These are phyloP conservation scores for Fraxinus velutina DNA, from an alignment of 305 asterid species.

Conservation along the genomic window DNA sequence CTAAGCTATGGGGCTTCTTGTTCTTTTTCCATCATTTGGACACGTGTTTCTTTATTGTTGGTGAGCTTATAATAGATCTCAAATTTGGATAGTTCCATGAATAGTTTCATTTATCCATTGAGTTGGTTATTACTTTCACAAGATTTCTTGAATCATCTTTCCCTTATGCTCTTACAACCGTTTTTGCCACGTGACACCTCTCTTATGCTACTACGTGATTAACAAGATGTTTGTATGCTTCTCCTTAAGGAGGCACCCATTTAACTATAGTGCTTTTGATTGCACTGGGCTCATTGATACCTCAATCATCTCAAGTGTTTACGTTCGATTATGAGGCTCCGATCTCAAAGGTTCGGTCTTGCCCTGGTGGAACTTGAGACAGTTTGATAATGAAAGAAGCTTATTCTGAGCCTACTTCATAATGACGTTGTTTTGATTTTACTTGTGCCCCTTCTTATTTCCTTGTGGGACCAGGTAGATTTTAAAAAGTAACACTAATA, in stretches of 20 bases:
- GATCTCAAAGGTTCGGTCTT: background rate
- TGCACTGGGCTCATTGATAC: background rate
- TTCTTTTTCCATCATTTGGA: background rate
- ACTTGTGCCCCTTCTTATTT: background rate
- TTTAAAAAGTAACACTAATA: background rate
- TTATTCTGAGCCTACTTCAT: background rate
- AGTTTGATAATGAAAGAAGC: background rate
- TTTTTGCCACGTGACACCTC: background rate
- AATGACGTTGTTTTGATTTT: background rate
- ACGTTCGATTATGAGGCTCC: background rate
- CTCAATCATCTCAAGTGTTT: background rate
- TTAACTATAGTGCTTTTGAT: background rate
- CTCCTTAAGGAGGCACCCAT: background rate
- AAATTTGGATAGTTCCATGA: background rate
- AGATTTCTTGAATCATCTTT: background rate
- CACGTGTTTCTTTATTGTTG: background rate
- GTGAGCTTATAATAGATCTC: background rate
- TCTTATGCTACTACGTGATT: background rate
- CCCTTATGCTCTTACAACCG: background rate
- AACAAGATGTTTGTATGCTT: background rate
- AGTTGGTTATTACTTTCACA: background rate
- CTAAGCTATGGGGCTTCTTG: background rate
- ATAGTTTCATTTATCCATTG: background rate
- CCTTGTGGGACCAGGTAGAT: background rate
- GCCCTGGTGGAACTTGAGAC: background rate